Base-by-base conservation (phyloP, 2,329 filamentous ascomycete species). In the Talaromyces atroroseus region DNA sequence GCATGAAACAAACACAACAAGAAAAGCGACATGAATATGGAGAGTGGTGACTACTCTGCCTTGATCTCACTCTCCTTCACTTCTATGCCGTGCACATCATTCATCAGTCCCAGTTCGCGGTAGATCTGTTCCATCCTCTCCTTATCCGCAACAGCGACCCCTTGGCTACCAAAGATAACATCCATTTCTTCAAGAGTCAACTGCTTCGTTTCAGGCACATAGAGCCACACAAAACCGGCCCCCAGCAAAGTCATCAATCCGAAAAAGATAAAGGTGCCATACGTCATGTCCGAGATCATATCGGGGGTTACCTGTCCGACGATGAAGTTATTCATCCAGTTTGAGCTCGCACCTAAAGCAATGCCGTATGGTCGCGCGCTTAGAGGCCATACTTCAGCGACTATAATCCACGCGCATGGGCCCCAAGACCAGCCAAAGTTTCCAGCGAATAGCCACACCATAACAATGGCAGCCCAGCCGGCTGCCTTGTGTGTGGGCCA, bases 51-150 rank as follows among this genome's bases (percentile, higher is more conserved):
- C 24, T 49, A 57, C 44, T 57, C 50, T 20, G 38, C 40, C 36
- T 53, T 47, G 34, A 49, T 11, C 11, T 54, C 51, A 38, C 26
- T 53, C 40, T 50, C 56, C 56, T 58, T 54, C 24, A 58, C 18
- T 38, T 58, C 56, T n/a, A 34, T 20, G 6, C 21, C 40, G 5
- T 54, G 50, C 21, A 42, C 23, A 26, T 54, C 55, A 21, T 54
- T 51, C 3, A 63, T 72, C 53, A 89, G 73, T 0, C 87, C 87
- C 59, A 90, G 84, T 63, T 89, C 86, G 32, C 76, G 73, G 67
- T 89, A 86, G 64, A 90, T 88, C 68, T 87, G 82, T n/a, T 79
- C 79, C 84, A 89, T 89, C 26, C 87, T 80, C 71, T 87, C 84
- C 49, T 71, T 62, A 60, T 74, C 68, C 29, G 66, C 60, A 44